Evolutionary conservation across 768 basidiomycete species (phyloP), one percentile per base, ranked within the genome.

Genomic region (Naganishia vishniacii): DNA sequence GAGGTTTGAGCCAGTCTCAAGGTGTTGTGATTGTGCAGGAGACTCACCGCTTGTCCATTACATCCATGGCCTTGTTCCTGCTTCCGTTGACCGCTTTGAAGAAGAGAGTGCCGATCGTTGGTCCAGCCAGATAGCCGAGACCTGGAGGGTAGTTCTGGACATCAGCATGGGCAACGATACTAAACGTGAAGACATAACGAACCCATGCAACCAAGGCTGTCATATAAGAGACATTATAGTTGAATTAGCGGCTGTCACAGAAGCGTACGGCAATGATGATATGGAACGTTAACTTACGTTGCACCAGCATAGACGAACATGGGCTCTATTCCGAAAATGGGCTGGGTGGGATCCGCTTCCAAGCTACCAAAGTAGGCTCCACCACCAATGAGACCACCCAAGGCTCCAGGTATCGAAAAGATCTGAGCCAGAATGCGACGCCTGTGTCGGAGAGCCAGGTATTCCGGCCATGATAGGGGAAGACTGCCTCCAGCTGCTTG

Each of bases 251-350:
- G 41, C n/a, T n/a, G 6, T 20, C 5, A 32, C 11, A 40, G n/a
- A 4, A 58, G 53, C 56, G 13, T 6, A 9, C 9, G 5, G 20
- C n/a, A n/a, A n/a, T 26, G 23, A 12, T 9, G 23, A 46, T 18
- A 13, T 20, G 12, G n/a, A 41, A 12, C 9, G 20, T 32, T 28
- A n/a, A 70, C 75, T 72, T 63, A 76, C 75, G 75, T 74, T 41
- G 73, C 75, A 31, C 75, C 75, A 37, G 68, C 72, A 64, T 74
- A 74, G 15, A 72, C 75, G 62, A 66, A 72, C 73, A 75, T 70
- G 40, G 76, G 74, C 48, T 77, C 76, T 16, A 77, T 59, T 3
- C 76, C 76, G 66, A 77, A 70, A 47, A 77, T 75, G 59, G 72
- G 41, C 66, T 77, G 71, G 20, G 65, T 70, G 15, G 74, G 74